Conservation (phyloP, 148 eudicot genomes). For the Silene conica region DNA sequence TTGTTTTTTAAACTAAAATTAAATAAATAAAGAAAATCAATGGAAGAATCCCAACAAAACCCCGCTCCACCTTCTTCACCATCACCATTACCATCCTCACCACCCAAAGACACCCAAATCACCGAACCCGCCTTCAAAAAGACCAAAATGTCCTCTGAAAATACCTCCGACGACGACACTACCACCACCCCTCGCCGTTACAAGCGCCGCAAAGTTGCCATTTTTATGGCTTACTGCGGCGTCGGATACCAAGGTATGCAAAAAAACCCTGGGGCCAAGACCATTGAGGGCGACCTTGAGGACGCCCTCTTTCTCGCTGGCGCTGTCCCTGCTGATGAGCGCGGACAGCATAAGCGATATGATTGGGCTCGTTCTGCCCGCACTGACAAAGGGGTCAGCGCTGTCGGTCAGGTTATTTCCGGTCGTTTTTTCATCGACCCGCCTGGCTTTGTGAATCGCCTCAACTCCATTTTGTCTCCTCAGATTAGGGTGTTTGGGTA, state of each 20-base stretch:
- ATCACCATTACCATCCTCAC: neutral
- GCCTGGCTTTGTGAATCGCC: slow-evolving; percentile 57
- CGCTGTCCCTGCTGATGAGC: slow-evolving; percentile 65
- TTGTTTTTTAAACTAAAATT: neutral
- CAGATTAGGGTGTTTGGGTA: slow-evolving; percentile 73
- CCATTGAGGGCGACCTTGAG: slow-evolving; percentile 90
- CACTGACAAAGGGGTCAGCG: slow-evolving; percentile 89
- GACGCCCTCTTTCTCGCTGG: slow-evolving; percentile 72
- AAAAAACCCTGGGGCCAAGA: slow-evolving; percentile 92
- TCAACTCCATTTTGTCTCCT: slow-evolving; percentile 40
- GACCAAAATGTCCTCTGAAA: slow-evolving; percentile 60
- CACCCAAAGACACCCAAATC: neutral
- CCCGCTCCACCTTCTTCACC: neutral
- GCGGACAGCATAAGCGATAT: slow-evolving; percentile 50
- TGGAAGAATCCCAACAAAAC: neutral
- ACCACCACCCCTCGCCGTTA: slow-evolving; percentile 33
- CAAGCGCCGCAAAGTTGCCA: slow-evolving; percentile 85
- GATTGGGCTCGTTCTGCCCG: slow-evolving; percentile 94
- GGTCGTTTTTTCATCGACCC: slow-evolving; percentile 81
- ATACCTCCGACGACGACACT: slow-evolving; percentile 30
- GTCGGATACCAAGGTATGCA: slow-evolving; percentile 97
- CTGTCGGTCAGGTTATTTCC: slow-evolving; percentile 85
- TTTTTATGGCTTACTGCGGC: slow-evolving; percentile 88
- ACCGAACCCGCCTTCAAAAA: slow-evolving; percentile 46
- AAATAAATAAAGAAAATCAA: neutral